Conservation (phyloP, 2,329 filamentous ascomycete species). For the Ophiostoma montium region DNA sequence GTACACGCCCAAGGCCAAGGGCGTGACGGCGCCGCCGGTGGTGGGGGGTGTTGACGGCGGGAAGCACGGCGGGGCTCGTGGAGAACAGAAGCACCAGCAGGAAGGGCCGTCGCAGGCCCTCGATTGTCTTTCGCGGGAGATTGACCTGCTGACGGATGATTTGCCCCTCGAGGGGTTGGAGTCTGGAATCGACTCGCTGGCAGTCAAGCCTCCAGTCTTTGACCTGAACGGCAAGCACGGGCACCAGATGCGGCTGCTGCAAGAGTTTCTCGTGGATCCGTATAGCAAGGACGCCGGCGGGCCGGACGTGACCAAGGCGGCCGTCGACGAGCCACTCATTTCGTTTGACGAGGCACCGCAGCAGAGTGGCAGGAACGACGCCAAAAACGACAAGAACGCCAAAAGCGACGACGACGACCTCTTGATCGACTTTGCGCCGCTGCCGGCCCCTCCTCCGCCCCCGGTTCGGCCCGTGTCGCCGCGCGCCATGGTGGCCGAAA, state of each 20-base stretch:
- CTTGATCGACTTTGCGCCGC: neutral
- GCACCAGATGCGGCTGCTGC: conserved; percentile 10
- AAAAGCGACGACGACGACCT: neutral
- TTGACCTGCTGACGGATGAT: conserved; percentile 5
- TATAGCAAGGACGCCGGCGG: neutral
- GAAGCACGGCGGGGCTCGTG: too few species aligned
- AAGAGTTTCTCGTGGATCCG: conserved; percentile 8
- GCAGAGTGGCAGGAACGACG: neutral
- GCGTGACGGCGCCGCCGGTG: neutral
- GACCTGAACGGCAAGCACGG: conserved; percentile 1
- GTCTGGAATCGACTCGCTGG: neutral
- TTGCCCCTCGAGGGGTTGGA: neutral
- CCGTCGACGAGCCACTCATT: neutral
- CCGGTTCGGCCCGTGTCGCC: neutral
- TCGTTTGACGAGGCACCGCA: neutral
- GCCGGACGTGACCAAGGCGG: neutral
- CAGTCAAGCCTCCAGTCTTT: neutral
- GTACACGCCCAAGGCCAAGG: conserved; percentile 8
- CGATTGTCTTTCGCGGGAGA: neutral
- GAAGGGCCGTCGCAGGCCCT: neutral
- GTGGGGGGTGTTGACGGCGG: too few species aligned
- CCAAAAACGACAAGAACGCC: neutral
- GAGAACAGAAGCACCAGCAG: neutral
- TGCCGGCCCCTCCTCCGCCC: neutral
- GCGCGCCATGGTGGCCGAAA: neutral